Conservation (phyloP, 2,329 filamentous ascomycete genomes). For the Myriosclerotinia curreyana region DNA sequence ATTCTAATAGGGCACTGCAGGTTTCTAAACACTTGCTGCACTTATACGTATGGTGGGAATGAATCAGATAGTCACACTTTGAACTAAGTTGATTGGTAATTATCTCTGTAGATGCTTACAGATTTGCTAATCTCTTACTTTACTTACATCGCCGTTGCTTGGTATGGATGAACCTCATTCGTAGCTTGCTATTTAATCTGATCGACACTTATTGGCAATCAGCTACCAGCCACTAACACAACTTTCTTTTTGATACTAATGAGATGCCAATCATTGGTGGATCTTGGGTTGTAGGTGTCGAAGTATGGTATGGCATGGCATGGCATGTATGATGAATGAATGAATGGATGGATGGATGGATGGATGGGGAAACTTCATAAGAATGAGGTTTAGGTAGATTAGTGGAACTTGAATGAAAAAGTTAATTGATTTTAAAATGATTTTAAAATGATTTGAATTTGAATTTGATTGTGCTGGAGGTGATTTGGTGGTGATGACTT, state of each 20-base stretch:
- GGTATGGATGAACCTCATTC: neutral
- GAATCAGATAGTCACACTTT: neutral
- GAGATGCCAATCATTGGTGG: neutral
- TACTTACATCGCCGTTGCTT: neutral
- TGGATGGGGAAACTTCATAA: too few relatives aligned
- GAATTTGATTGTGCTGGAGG: too few relatives aligned
- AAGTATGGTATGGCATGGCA: neutral
- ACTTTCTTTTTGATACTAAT: neutral
- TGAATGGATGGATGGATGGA: too few relatives aligned
- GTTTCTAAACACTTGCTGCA: neutral
- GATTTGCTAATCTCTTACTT: neutral
- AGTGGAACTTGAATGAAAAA: too few relatives aligned
- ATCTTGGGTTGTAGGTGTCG: neutral
- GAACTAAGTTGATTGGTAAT: conserved; percentile 3
- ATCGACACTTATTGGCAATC: too few relatives aligned
- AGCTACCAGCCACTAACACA: neutral
- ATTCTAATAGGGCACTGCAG: neutral
- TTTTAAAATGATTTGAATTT: too few relatives aligned
- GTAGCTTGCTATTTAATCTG: too few relatives aligned
- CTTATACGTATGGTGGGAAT: neutral
- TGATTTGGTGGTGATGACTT: too few relatives aligned
- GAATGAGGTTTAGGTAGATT: too few relatives aligned
- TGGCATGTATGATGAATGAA: neutral
- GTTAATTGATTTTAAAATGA: too few relatives aligned
- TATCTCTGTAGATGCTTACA: neutral